phyloP scores from a whole-genome alignment of 331 rosid genomes.

The Stylosanthes scabra region DNA sequence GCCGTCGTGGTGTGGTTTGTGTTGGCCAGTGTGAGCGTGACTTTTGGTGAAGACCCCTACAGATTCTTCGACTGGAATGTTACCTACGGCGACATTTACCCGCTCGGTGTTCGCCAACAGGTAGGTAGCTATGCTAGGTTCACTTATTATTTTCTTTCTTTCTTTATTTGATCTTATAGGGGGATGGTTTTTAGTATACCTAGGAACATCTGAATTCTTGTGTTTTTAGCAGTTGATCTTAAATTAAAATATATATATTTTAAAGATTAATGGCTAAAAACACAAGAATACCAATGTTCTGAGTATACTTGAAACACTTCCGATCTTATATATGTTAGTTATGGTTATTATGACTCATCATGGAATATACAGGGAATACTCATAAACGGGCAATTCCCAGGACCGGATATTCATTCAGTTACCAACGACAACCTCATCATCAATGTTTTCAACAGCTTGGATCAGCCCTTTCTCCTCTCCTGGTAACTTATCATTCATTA shows the following conservation, averaged over 20 bases:
- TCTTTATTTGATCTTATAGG: too few relatives aligned
- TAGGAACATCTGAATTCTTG: too few relatives aligned
- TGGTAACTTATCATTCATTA: constrained; percentile 42
- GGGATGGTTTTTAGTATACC: too few relatives aligned
- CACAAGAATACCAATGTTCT: too few relatives aligned
- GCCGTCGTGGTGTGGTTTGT: constrained; percentile 40
- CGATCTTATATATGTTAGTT: too few relatives aligned
- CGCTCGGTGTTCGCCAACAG: constrained; percentile 89
- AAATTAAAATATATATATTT: too few relatives aligned
- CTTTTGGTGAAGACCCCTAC: constrained; percentile 88
- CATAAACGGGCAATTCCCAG: constrained; percentile 94
- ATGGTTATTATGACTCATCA: too few relatives aligned
- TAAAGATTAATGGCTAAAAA: too few relatives aligned
- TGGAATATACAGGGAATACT: constrained; percentile 80
- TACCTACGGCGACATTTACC: constrained; percentile 90
- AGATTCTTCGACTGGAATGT: constrained; percentile 90
- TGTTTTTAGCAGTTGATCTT: too few relatives aligned
- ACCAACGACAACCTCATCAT: constrained; percentile 94
- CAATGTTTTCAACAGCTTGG: constrained; percentile 90
- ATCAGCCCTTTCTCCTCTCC: constrained; percentile 84
- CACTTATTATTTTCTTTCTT: background rate
- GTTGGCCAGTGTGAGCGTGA: constrained; percentile 24
- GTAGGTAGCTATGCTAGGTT: constrained; percentile 42
- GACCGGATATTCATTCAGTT: constrained; percentile 90
- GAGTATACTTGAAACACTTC: too few relatives aligned